A percentile compares a stretch with the other conserved stretches of the same genome.
phyloP scores from a whole-genome alignment of 805 yeast genomes.

The Starmerella khaoyaiensis region DNA sequence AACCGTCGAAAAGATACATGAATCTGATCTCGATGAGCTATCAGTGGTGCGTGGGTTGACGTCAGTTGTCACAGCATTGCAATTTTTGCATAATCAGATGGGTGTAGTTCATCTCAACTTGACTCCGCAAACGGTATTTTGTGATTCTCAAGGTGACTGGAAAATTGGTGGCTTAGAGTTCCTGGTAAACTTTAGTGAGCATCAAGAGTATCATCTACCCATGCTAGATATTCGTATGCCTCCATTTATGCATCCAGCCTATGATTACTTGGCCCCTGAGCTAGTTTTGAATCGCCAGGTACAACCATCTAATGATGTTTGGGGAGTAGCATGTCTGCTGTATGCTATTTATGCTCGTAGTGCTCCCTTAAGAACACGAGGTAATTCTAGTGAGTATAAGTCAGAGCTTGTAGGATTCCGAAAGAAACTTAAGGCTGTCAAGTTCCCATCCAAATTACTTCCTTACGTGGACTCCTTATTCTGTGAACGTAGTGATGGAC shows the following conservation, averaged over 20 bases:
- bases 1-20: slow-evolving; percentile 33
- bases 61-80: slow-evolving; percentile 63
- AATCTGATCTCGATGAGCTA: slow-evolving; percentile 51
- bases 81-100: slow-evolving; percentile 69
- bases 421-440: slow-evolving; percentile 28
- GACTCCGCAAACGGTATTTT: slow-evolving; percentile 61
- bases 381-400: slow-evolving; percentile 38
- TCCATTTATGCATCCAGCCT: slow-evolving; percentile 49
- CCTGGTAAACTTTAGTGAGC: slow-evolving; percentile 36
- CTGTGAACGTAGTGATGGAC: slow-evolving; percentile 40
- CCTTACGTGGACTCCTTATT: slow-evolving; percentile 28
- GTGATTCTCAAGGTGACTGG: slow-evolving; percentile 82
- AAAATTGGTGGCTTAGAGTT: slow-evolving; percentile 67
- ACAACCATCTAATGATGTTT: slow-evolving; percentile 62
- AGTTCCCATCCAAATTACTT: slow-evolving; percentile 41
- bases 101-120: slow-evolving; percentile 63
- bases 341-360: slow-evolving; percentile 50
- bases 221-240: slow-evolving; percentile 70
- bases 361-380: slow-evolving; percentile 36
- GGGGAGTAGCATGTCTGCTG: slow-evolving; percentile 69
- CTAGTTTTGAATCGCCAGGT: slow-evolving; percentile 52
- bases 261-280: slow-evolving; percentile 78
- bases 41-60: slow-evolving; percentile 69
- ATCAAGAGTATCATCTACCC: slow-evolving; percentile 45
- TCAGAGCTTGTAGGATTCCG: slow-evolving; percentile 34